Conservation (phyloP, 2,329 filamentous ascomycete species). For the Stachybotrys echinatus region DNA sequence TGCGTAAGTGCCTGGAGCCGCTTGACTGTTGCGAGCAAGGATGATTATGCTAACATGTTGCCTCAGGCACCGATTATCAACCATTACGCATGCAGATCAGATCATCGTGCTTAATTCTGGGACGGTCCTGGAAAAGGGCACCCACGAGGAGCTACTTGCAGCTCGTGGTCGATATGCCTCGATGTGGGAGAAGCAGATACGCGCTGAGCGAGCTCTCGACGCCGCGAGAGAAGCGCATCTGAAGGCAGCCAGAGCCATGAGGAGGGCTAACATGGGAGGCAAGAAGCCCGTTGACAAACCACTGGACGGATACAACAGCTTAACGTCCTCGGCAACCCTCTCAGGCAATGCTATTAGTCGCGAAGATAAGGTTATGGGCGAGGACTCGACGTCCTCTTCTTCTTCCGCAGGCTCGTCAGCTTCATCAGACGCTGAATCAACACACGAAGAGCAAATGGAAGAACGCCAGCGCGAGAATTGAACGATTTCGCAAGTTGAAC, state of each 20-base stretch:
- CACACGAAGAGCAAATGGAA: conserved; percentile 20
- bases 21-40: neutral
- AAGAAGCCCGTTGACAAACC: conserved; percentile 34
- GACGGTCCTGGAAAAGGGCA: conserved; percentile 71
- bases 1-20: conserved; percentile 59
- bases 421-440: conserved; percentile 32
- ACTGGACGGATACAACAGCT: conserved; percentile 40
- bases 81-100: conserved; percentile 80
- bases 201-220: conserved; percentile 60
- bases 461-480: conserved; percentile 15
- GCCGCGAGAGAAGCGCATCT: conserved; percentile 29
- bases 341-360: conserved; percentile 23
- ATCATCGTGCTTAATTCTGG: conserved; percentile 76
- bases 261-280: conserved; percentile 42
- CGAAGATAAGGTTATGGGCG: conserved; percentile 23
- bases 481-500: too few species aligned
- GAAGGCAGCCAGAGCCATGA: conserved; percentile 31
- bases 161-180: conserved; percentile 69
- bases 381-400: conserved; percentile 21
- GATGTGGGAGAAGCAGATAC: conserved; percentile 88
- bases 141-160: conserved; percentile 69
- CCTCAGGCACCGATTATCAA: conserved; percentile 69
- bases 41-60: conserved; percentile 11
- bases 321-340: conserved; percentile 39
- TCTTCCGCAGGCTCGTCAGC: conserved; percentile 16